A percentile compares a stretch with the other conserved stretches of the same genome.
phyloP scores from a whole-genome alignment of 2,329 filamentous ascomycete genomes.

The Penicillium psychrosexuale region DNA sequence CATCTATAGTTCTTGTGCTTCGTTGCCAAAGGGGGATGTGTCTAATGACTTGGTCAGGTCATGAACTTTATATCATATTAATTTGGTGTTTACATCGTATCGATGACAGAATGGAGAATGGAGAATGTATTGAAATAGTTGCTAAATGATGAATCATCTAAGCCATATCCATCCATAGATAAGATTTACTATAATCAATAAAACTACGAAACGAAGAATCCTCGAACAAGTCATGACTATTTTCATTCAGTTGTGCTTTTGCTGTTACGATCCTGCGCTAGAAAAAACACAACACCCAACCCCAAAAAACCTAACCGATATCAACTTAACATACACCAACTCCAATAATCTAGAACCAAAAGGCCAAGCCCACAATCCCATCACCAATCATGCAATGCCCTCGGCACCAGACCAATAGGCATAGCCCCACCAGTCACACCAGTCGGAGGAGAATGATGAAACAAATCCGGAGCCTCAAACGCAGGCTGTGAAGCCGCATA shows the following conservation, averaged over 20 bases:
- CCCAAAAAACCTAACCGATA: background rate
- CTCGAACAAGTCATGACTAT: background rate
- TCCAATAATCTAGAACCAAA: background rate
- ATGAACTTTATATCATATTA: background rate
- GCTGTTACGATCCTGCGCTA: background rate
- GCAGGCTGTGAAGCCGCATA: conserved; percentile 16
- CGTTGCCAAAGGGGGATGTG: too few species aligned
- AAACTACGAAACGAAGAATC: background rate
- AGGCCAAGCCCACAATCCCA: background rate
- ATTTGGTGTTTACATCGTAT: background rate
- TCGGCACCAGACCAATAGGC: conserved; percentile 23
- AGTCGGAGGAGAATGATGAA: conserved; percentile 13
- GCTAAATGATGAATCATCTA: too few species aligned
- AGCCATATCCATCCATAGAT: background rate
- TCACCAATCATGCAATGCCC: conserved; percentile 25
- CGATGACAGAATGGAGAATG: background rate
- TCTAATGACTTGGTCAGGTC: too few species aligned
- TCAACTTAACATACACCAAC: background rate
- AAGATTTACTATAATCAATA: background rate
- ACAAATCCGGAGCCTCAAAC: conserved; percentile 18
- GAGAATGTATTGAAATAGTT: background rate
- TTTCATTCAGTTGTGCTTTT: background rate
- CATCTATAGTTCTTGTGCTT: too few species aligned
- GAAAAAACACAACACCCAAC: background rate
- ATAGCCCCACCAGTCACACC: conserved; percentile 21